A percentile compares a stretch with the other conserved stretches of the same genome.
phyloP scores from a whole-genome alignment of 345 rosid genomes.

The Brassica rapa region DNA sequence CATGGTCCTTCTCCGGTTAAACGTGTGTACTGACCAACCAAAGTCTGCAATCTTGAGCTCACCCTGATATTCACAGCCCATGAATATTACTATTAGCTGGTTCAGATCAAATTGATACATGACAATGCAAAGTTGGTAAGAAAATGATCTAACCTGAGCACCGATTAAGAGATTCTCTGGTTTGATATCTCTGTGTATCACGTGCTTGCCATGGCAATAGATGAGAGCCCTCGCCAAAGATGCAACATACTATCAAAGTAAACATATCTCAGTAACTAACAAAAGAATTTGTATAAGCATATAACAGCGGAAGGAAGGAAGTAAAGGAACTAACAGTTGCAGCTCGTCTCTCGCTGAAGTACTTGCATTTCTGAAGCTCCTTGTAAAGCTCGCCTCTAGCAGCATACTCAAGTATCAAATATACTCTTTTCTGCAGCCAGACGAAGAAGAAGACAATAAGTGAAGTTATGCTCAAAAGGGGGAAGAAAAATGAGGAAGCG shows the following conservation, averaged over 20 bases:
- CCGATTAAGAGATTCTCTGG: constrained; percentile 93
- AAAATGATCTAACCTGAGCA: constrained; percentile 60
- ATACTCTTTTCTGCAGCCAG: constrained; percentile 78
- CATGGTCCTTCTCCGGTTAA: constrained; percentile 96
- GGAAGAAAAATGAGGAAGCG: not conserved
- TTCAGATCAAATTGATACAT: constrained; percentile 1
- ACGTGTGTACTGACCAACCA: constrained; percentile 99
- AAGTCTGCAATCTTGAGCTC: constrained; percentile 99
- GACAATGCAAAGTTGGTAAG: not conserved
- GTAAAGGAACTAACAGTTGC: constrained; percentile 72
- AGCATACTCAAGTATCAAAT: constrained; percentile 91
- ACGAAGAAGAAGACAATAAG: not conserved
- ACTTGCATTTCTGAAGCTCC: constrained; percentile 90
- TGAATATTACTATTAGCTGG: not conserved
- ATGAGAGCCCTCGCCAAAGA: constrained; percentile 95
- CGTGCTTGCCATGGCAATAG: constrained; percentile 98
- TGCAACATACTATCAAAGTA: constrained; percentile 76
- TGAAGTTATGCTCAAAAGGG: not conserved
- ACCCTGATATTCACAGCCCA: constrained; percentile 54
- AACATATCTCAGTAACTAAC: not conserved
- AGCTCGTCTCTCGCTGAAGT: constrained; percentile 92
- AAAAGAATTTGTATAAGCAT: not conserved
- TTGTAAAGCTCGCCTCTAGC: constrained; percentile 94
- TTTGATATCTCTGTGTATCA: constrained; percentile 95
- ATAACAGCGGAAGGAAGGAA: not conserved